Percentiles rank a stretch among this genome's conserved stretches.
Evolutionary conservation across 129 eudicot genomes (phyloP).

Genomic region (Heracleum sosnowskyi): DNA sequence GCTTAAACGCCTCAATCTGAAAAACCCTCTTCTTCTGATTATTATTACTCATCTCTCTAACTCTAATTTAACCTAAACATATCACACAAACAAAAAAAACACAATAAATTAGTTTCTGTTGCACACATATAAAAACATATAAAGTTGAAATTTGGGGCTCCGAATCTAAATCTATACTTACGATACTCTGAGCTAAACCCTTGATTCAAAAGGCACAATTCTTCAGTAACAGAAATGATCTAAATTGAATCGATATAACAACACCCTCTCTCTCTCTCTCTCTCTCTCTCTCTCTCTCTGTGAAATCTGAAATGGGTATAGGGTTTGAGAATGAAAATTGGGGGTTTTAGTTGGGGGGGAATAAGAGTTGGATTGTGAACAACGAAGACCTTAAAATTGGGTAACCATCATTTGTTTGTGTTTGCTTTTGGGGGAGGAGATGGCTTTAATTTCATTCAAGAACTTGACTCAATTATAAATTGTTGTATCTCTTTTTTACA

Average conservation of each 20-base stretch:
- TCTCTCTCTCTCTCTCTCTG: not conserved
- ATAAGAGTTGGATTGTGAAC: not conserved
- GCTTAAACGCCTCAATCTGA: slow-evolving; percentile 80
- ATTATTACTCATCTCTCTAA: slow-evolving; percentile 16
- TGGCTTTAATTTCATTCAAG: not conserved
- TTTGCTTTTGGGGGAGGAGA: not conserved
- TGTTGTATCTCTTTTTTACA: too few species aligned
- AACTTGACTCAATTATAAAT: too few species aligned
- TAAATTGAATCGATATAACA: not conserved
- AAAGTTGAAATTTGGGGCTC: not conserved
- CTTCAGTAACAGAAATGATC: not conserved
- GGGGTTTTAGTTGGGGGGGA: not conserved
- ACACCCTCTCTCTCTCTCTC: not conserved
- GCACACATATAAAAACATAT: not conserved
- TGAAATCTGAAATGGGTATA: not conserved
- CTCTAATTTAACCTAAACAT: not conserved
- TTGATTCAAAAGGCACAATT: not conserved
- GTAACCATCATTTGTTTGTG: not conserved
- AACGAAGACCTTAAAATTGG: not conserved
- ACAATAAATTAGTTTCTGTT: not conserved
- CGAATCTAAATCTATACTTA: not conserved
- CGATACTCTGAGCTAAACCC: slow-evolving; percentile 3
- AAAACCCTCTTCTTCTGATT: slow-evolving; percentile 63
- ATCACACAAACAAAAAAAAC: not conserved
- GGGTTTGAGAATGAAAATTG: not conserved